These are phyloP conservation scores for Blastomyces silverae DNA, from an alignment of 2,329 filamentous ascomycete species.

Conservation along the genomic window DNA sequence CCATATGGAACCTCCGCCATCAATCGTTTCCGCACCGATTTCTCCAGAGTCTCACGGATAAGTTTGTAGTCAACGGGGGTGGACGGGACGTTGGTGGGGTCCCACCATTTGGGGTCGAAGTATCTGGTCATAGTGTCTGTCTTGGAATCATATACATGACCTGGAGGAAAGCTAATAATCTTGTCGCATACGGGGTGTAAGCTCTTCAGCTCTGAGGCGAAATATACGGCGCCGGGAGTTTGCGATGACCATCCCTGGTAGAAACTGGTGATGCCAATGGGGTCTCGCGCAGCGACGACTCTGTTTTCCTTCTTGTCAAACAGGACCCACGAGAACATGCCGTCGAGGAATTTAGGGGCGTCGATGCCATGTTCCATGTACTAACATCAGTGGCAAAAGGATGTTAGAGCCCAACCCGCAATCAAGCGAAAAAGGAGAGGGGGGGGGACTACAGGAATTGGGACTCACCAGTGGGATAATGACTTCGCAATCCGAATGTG, in stretches of 20 bases:
- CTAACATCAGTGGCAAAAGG: conserved; percentile 39
- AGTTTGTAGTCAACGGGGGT: conserved; percentile 76
- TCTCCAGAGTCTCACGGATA: conserved; percentile 76
- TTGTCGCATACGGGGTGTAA: conserved; percentile 90
- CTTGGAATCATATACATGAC: conserved; percentile 92
- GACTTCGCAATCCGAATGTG: conserved; percentile 95
- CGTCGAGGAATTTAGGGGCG: conserved; percentile 86
- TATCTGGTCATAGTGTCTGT: conserved; percentile 80
- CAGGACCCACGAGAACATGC: conserved; percentile 99
- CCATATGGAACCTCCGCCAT: conserved; percentile 99
- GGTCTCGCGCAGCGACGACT: conserved; percentile 87
- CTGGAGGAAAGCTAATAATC: conserved; percentile 88
- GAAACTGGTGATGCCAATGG: conserved; percentile 93
- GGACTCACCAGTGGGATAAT: conserved; percentile 84
- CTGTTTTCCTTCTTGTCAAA: conserved; percentile 94
- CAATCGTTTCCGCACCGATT: conserved; percentile 86
- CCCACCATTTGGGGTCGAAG: conserved; percentile 89
- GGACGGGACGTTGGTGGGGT: conserved; percentile 68
- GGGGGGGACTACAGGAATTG: not conserved
- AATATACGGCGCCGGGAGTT: conserved; percentile 81
- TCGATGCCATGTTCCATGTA: conserved; percentile 90
- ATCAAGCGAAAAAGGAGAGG: not conserved
- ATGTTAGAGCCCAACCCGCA: not conserved
- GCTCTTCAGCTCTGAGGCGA: conserved; percentile 94
- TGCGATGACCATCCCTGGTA: conserved; percentile 88